Conservation (phyloP, 2,329 filamentous ascomycete species). For the Aspergillus sp. region DNA sequence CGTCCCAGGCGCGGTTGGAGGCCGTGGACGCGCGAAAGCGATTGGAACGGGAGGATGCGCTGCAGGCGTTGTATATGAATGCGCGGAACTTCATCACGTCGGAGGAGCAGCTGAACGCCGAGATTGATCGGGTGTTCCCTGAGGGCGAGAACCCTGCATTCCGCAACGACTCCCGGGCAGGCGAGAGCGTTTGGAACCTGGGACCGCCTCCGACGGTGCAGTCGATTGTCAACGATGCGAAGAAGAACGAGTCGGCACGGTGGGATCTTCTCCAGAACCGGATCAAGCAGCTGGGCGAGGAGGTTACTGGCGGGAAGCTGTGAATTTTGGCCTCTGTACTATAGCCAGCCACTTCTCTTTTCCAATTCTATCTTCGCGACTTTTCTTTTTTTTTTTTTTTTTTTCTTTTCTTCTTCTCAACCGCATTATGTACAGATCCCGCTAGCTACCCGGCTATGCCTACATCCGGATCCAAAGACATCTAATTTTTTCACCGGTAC, state of each 20-base stretch:
- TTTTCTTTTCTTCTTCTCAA: too few species aligned
- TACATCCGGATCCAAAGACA: too few species aligned
- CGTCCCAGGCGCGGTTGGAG: constrained; percentile 31
- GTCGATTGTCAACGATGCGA: constrained; percentile 21
- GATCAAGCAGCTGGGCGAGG: constrained; percentile 57
- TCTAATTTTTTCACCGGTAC: too few species aligned
- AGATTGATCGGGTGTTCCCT: constrained; percentile 69
- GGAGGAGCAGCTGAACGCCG: constrained; percentile 64
- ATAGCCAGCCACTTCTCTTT: neutral
- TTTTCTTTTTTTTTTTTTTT: too few species aligned
- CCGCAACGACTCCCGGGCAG: constrained; percentile 34
- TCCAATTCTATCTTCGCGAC: too few species aligned
- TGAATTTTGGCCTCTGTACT: constrained; percentile 11
- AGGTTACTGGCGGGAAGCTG: constrained; percentile 60
- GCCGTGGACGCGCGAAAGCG: constrained; percentile 45
- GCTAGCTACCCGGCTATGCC: too few species aligned
- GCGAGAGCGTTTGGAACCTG: constrained; percentile 46
- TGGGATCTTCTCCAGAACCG: constrained; percentile 46
- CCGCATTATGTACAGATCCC: too few species aligned
- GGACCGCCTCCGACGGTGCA: constrained; percentile 38
- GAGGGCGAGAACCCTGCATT: constrained; percentile 44
- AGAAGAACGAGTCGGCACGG: constrained; percentile 24
- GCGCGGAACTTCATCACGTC: constrained; percentile 79
- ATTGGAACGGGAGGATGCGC: constrained; percentile 56
- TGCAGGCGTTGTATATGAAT: constrained; percentile 86